Evolutionary conservation across 768 basidiomycete genomes (phyloP), one percentile per base, ranked within the genome.

Genomic region (Suillus subluteus): DNA sequence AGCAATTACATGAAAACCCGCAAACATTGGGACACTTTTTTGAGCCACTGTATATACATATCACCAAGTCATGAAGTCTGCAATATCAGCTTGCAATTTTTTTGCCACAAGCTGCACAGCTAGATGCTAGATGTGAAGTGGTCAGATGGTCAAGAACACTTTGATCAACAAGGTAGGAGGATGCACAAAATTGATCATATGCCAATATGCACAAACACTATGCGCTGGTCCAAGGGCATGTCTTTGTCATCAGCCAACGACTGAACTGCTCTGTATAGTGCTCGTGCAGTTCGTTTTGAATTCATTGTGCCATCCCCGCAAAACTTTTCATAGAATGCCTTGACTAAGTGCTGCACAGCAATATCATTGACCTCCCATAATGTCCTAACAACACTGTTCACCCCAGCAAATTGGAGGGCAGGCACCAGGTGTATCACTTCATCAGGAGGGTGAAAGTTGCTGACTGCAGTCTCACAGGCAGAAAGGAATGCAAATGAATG

Each of bases 151-250:
- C 46, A 46, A 9, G 21, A 46, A n/a, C 46, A 12, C 4, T 12
- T 12, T n/a, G 21, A 48, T 48, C n/a, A n/a, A 48, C n/a, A 11
- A n/a, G 32, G 32, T 32, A 21, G 44, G 21, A 48, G n/a, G 44
- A 48, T 11, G 11, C n/a, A 48, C 46, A 0, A n/a, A n/a, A n/a
- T 12, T 5, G 46, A 65, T 58, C 46, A 67, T 21, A 61, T 18
- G 6, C 66, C 66, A n/a, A 67, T 35, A 46, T 64, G 66, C 13
- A 67, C 59, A 43, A 67, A 64, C 32, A 63, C 50, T 32, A 64
- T 63, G 18, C 66, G 54, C 37, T 48, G 43, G 6, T 56, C 30
- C 18, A 58, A 64, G 16, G n/a, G n/a, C n/a, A 32, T 44, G n/a
- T 30, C 55, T 32, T 44, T 26, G 32, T 32, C 52, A 23, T 35